Base-by-base conservation (phyloP, 108 stramenopile species). In the Nitzschia sp. region DNA sequence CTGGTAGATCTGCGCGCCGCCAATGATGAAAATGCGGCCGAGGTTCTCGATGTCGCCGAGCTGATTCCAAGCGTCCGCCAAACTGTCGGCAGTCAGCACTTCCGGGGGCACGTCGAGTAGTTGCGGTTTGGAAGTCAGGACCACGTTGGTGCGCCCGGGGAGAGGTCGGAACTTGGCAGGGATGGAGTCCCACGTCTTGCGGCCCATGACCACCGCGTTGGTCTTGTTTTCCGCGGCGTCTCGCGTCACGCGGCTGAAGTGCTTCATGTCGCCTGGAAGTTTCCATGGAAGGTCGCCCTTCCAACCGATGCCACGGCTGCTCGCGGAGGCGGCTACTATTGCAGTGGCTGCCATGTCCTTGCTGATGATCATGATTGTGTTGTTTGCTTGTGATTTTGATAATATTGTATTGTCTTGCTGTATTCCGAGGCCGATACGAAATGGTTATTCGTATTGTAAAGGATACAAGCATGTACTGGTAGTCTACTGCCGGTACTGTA, bases 191-290 rank as follows among this genome's bases (percentile, higher is more conserved):
- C 97, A 99, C 9, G 99, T 99, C 70, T 96, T 97, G n/a, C 98
- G 93, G 0, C 99, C 99, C 98, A 99, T 98, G 71, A 99, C 84
- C 53, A 98, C 97, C 5, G 98, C 99, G 74, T 98, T 98, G 66
- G 56, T 68, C 34, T 77, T 76, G 46, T 69, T 25, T 29, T 22
- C 32, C 21, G 82, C 57, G 38, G 76, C 71, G n/a, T 56, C 56
- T 58, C 32, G 72, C 33, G 95, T 96, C 36, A 96, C 77, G 26
- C 66, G 67, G 38, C 86, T 81, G 74, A 96, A 96, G 66, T 93
- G 88, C 44, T 66, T 76, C 89, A 93, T 85, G 74, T 96, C 95
- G 15, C 81, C 89, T 22, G 87, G 78, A 50, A 93, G 77, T 36
- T 73, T 74, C 94, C 94, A 95, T 52, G 91, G 89, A 76, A 94